Evolutionary conservation across 768 basidiomycete species (phyloP).

Genomic region (Lactarius akahatsu): DNA sequence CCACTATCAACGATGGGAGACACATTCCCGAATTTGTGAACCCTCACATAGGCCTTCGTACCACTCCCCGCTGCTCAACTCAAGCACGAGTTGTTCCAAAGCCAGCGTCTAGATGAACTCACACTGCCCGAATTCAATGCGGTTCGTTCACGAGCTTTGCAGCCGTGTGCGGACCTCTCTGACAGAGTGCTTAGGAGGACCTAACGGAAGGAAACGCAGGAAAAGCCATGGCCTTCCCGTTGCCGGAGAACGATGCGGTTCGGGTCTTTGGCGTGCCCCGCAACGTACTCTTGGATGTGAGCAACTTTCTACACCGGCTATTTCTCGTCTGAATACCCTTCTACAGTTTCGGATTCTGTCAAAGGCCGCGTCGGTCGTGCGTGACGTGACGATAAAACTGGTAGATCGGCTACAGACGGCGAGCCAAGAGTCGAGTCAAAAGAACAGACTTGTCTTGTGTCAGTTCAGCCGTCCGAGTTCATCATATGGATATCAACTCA

Average conservation of each 20-base stretch:
- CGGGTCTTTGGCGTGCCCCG: slow-evolving; percentile 23
- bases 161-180: neutral
- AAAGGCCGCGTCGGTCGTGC: slow-evolving; percentile 68
- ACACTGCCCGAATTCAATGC: slow-evolving; percentile 45
- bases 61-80: slow-evolving; percentile 43
- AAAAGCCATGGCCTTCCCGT: slow-evolving; percentile 27
- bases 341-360: slow-evolving; percentile 66
- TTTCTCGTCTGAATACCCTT: slow-evolving; percentile 1
- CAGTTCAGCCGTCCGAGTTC: slow-evolving; percentile 33
- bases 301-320: neutral
- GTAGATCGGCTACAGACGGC: slow-evolving; percentile 54
- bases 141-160: slow-evolving; percentile 35
- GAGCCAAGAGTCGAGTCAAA: slow-evolving; percentile 46
- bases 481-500: neutral
- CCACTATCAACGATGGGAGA: neutral
- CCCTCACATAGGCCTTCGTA: slow-evolving; percentile 41
- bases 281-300: slow-evolving; percentile 24
- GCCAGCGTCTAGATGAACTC: slow-evolving; percentile 38
- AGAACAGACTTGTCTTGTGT: slow-evolving; percentile 66
- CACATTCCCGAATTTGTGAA: neutral
- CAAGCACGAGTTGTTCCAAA: slow-evolving; percentile 44
- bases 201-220: slow-evolving; percentile 18
- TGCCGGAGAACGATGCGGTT: slow-evolving; percentile 27
- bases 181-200: slow-evolving; percentile 10
- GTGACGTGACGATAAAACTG: slow-evolving; percentile 61